Evolutionary conservation across 495 filamentous ascomycete genomes (phyloP), one percentile per base, ranked within the genome.

Genomic region (Penicillium herquei): DNA sequence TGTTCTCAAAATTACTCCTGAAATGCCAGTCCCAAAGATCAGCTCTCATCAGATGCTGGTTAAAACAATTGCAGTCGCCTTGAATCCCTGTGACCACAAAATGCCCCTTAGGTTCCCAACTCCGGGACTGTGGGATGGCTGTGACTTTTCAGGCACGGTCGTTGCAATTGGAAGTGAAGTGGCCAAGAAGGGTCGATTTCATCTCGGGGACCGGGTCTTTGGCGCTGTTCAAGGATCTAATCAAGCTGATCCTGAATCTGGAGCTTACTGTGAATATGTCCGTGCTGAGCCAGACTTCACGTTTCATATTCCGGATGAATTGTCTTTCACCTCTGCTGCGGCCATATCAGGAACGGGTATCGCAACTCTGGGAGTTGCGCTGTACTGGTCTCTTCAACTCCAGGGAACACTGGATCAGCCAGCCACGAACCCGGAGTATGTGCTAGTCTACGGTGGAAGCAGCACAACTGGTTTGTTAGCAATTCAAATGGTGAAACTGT

Each of bases 61-160:
- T 7, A 48, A 66, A 17, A 70, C 69, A 10, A 48, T 52, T 8
- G 66, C 71, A 3, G 77, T 80, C 9, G 73, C 72, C 2, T 54
- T 83, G 6, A 83, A 81, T 53, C 78, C 77, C 0, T 68, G 56
- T 33, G 78, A 81, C 57, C 70, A 52, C 47, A 82, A 81, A 42
- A 74, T 77, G 63, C 58, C 65, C 9, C 56, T 61, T 14, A 51
- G 59, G 6, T 70, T 76, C 13, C 61, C 73, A 0, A 62, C 49
- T 1, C 65, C 62, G 2, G 77, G 76, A 2, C 68, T 63, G 4
- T 59, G 66, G 49, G 53, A 65, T 51, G 78, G 78, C 0, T 75
- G 65, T 55, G 79, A 82, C 50, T 81, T 68, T 51, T 64, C 75
- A 3, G 79, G 79, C 1, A 61, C 56, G 0, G 66, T 81, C 0